A percentile compares a stretch with the other conserved stretches of the same genome.
These are phyloP conservation scores for Panicum miliaceum DNA, from an alignment of 176 grass and related monocot genomes.

Conservation along the genomic window DNA sequence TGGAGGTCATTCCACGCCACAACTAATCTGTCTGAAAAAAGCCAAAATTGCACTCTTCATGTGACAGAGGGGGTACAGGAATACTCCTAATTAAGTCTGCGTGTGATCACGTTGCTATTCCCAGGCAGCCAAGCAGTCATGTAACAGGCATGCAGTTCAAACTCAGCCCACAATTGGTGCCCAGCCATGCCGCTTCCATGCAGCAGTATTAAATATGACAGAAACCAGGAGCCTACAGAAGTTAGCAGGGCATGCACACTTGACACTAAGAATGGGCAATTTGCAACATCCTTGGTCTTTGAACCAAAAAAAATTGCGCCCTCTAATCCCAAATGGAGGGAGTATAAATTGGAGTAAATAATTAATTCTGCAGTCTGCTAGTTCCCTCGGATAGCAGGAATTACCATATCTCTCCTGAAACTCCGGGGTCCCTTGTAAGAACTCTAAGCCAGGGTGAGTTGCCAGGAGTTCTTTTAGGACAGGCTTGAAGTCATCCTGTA, in stretches of 20 bases:
- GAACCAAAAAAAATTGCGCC: background rate
- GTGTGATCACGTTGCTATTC: background rate
- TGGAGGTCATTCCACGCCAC: too few species aligned
- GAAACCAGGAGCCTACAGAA: too few species aligned
- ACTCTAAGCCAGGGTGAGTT: slow-evolving; percentile 97
- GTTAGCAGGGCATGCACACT: too few species aligned
- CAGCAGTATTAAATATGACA: background rate
- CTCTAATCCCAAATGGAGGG: background rate
- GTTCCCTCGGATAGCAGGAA: slow-evolving; percentile 19
- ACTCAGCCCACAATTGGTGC: background rate
- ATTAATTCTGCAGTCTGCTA: background rate
- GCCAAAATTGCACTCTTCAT: too few species aligned
- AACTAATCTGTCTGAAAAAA: too few species aligned
- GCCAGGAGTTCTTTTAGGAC: slow-evolving; percentile 89
- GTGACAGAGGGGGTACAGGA: background rate
- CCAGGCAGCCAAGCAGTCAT: background rate
- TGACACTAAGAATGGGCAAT: background rate
- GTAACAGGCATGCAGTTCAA: background rate
- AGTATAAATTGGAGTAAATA: slow-evolving; percentile 13
- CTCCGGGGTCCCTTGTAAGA: slow-evolving; percentile 97
- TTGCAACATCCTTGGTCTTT: background rate
- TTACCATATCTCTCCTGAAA: slow-evolving; percentile 99
- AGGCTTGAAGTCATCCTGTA: slow-evolving; percentile 96
- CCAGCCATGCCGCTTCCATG: background rate
- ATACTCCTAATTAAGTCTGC: background rate